These are phyloP conservation scores for Rosa hybrid DNA, from an alignment of 331 rosid species.

Conservation along the genomic window DNA sequence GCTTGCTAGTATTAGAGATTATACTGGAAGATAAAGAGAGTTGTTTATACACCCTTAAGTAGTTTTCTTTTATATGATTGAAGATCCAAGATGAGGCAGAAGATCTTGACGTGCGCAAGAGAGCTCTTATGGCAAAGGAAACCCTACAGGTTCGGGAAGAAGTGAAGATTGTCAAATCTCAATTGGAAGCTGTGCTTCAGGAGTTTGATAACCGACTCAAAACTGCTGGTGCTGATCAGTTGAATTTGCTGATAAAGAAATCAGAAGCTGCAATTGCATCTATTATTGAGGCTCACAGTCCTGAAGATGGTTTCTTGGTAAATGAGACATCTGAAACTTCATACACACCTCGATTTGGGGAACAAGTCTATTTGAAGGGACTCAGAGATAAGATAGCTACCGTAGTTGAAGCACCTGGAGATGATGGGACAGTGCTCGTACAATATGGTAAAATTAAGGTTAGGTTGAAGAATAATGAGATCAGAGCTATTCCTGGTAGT, in stretches of 20 bases:
- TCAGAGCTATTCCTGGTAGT: conserved; percentile 49
- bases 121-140: conserved; percentile 68
- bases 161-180: conserved; percentile 58
- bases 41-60: conserved; percentile 16
- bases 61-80: conserved; percentile 14
- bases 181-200: conserved; percentile 55
- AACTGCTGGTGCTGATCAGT: conserved; percentile 48
- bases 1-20: background rate
- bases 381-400: conserved; percentile 77
- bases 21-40: background rate
- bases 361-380: conserved; percentile 66
- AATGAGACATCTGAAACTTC: conserved; percentile 38
- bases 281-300: conserved; percentile 57
- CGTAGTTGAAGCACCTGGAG: conserved; percentile 66
- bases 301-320: conserved; percentile 33
- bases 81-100: conserved; percentile 82
- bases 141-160: conserved; percentile 58
- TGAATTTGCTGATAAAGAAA: conserved; percentile 62
- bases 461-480: conserved; percentile 74
- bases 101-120: conserved; percentile 73
- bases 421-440: conserved; percentile 66
- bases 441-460: conserved; percentile 85
- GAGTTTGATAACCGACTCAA: conserved; percentile 67
- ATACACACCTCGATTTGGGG: conserved; percentile 69
- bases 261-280: conserved; percentile 74